These are phyloP conservation scores for Trypanosoma conorhini DNA, from an alignment of 208 protist species.

Conservation along the genomic window DNA sequence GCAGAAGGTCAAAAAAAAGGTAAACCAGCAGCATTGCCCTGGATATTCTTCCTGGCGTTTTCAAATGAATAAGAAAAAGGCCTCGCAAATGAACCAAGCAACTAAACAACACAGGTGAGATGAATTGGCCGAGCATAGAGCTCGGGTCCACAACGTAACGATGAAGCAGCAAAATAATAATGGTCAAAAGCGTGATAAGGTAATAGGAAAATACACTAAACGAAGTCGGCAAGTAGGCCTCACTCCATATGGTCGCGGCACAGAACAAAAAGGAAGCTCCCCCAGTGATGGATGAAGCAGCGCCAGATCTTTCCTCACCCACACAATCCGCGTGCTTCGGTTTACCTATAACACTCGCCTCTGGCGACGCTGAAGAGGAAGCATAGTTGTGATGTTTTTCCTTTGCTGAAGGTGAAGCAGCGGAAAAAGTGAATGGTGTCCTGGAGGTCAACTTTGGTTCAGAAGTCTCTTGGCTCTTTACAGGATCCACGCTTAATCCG, in stretches of 20 bases:
- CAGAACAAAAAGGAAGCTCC: constrained; percentile 26
- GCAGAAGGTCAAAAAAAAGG: constrained; percentile 52
- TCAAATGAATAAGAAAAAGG: constrained; percentile 37
- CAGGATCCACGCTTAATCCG: background rate
- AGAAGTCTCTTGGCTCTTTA: background rate
- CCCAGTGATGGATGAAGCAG: background rate
- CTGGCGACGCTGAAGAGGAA: background rate
- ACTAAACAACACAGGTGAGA: constrained; percentile 47
- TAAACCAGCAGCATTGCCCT: constrained; percentile 60
- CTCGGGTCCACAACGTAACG: constrained; percentile 38
- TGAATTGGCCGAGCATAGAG: constrained; percentile 26
- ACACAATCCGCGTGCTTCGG: background rate
- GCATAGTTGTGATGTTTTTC: background rate
- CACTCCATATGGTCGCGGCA: constrained; percentile 45
- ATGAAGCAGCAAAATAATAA: constrained; percentile 40
- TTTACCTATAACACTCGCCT: background rate
- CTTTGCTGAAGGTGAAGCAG: background rate
- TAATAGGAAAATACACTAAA: constrained; percentile 38
- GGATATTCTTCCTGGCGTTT: constrained; percentile 28
- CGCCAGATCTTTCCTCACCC: background rate
- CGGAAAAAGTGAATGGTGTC: background rate
- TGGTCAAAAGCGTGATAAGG: constrained; percentile 30
- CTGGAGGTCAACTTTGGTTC: background rate
- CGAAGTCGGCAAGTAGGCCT: constrained; percentile 40
- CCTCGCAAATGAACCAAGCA: constrained; percentile 43